These are phyloP conservation scores for Leptodontidium sp. DNA, from an alignment of 2,329 filamentous ascomycete genomes.

Conservation along the genomic window DNA sequence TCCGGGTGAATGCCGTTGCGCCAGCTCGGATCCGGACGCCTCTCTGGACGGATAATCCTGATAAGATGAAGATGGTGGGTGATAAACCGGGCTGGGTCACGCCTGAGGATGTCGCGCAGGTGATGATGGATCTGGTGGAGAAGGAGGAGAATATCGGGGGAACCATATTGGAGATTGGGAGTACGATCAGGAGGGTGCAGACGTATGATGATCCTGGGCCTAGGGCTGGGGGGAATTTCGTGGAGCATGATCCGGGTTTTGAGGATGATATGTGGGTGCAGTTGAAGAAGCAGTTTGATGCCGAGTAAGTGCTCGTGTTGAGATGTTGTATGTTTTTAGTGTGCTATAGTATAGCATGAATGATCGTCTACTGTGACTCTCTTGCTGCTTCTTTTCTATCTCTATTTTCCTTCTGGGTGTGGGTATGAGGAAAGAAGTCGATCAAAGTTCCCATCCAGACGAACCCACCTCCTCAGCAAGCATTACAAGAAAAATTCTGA, in stretches of 20 bases:
- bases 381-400: no score
- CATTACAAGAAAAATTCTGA: no score
- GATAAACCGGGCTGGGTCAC: conserved; percentile 51
- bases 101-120: conserved; percentile 53
- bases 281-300: conserved; percentile 22
- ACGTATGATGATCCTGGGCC: conserved; percentile 52
- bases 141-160: conserved; percentile 49
- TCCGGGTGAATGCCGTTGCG: conserved; percentile 55
- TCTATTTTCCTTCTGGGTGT: no score
- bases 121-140: conserved; percentile 53
- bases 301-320: conserved; percentile 13
- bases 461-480: no score
- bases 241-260: conserved; percentile 17
- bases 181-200: conserved; percentile 47
- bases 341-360: no score
- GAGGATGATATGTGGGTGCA: conserved; percentile 29
- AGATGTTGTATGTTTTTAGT: neutral
- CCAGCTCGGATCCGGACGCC: conserved; percentile 54
- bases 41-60: conserved; percentile 54
- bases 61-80: conserved; percentile 51
- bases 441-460: no score
- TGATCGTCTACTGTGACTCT: no score
- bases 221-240: conserved; percentile 22
- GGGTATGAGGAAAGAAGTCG: no score
- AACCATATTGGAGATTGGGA: conserved; percentile 53